phyloP scores from a whole-genome alignment of 257 asterid species.

The Scutellaria galericulata region DNA sequence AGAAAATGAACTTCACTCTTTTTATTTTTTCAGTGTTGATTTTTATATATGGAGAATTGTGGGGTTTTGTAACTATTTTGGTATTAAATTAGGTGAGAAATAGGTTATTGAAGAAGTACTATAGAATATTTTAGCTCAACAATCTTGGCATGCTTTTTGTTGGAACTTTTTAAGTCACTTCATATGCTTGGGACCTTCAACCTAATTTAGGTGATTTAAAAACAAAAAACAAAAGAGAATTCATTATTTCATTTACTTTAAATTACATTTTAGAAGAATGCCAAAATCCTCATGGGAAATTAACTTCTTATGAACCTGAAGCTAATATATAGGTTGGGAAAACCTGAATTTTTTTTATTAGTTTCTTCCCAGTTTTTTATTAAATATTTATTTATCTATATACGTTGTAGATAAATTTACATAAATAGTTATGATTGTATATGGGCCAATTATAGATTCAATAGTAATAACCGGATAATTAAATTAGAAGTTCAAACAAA shows the following conservation, averaged over 20 bases:
- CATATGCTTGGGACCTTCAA: conserved; percentile 38
- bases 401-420: background rate
- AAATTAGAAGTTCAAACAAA: background rate
- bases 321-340: too few relatives aligned
- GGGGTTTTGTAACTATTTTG: background rate
- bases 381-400: background rate
- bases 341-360: too few relatives aligned
- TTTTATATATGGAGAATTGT: background rate
- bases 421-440: background rate
- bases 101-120: conserved; percentile 2
- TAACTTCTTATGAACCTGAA: too few relatives aligned
- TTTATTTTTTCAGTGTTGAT: background rate
- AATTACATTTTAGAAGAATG: too few relatives aligned
- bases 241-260: too few relatives aligned
- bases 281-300: too few relatives aligned
- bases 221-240: too few relatives aligned
- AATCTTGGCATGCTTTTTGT: conserved; percentile 22
- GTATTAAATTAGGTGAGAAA: conserved; percentile 16
- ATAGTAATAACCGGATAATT: background rate
- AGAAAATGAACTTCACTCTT: background rate
- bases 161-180: background rate
- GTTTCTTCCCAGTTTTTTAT: too few relatives aligned
- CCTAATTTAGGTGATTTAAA: conserved; percentile 1
- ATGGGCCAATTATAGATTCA: background rate
- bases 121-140: background rate